Evolutionary conservation across 2,329 filamentous ascomycete species (phyloP), one percentile per base, ranked within the genome.

Genomic region (Fusarium sp.): DNA sequence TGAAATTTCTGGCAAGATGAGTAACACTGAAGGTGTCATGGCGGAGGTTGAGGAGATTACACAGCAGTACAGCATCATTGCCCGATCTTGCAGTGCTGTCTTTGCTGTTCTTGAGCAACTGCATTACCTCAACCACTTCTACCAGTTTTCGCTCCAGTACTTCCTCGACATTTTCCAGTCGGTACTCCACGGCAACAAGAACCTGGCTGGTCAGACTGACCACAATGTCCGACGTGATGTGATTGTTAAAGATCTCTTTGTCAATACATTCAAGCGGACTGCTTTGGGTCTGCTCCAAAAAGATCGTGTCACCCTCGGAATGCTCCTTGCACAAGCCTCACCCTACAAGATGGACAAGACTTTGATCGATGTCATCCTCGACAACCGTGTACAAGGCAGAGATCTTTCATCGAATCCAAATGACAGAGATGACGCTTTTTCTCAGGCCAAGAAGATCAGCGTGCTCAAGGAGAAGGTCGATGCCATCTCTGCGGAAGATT

Each of bases 41-140:
- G 90, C 91, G 25, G 96, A 99, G 78, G 96, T 99, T 19, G 96
- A 99, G 72, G 92, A 91, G 75, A 97, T 98, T 77, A 99, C 96
- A 39, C 88, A 92, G 71, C 92, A 97, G 79, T 99, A 99, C 85
- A 92, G 91, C 76, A 89, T 96, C 69, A 94, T 99, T 79, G 96
- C 96, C 57, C 88, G 90, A 73, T 95, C 96, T 41, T 99, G 96
- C 86, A 97, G 95, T 81, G 94, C 96, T 56, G 95, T 99, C 41
- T 99, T 98, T 78, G 94, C 96, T 32, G 92, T 99, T 15, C 84
- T 99, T 64, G 96, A 99, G 81, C 95, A 99, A 79, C 87, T 99
- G 59, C 95, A 98, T 80, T 96, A 97, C 77, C 90, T 99, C 78
- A 97, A 99, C 79, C 96, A 98, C 83, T 98, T 98, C 82, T 99